Conservation (phyloP, 1,139 yeast species). For the Blastobotrys serpentis region DNA sequence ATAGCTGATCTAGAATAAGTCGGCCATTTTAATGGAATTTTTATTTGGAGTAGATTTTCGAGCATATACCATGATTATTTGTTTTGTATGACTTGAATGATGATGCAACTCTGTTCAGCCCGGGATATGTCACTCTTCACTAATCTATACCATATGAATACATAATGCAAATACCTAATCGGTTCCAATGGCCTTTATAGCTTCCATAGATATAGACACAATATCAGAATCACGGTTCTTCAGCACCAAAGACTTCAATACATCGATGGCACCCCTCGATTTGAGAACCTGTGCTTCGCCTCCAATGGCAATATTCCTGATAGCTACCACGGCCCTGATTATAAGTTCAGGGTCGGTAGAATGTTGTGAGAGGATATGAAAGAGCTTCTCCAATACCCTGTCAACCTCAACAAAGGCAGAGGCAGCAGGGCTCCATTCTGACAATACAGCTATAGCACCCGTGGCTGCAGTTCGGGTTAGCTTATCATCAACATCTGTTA, state of each 20-base stretch:
- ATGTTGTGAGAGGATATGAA: constrained; percentile 22
- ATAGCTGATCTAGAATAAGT: no score
- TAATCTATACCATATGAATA: background rate
- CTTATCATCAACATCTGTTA: constrained; percentile 37
- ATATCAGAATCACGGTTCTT: constrained; percentile 10
- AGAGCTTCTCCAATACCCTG: constrained; percentile 25
- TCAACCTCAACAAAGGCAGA: constrained; percentile 26
- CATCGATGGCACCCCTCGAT: constrained; percentile 4
- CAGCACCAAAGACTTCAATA: constrained; percentile 2
- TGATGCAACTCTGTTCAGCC: no score
- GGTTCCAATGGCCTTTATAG: background rate
- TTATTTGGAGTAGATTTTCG: no score
- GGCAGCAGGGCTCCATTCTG: constrained; percentile 40
- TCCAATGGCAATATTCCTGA: constrained; percentile 17
- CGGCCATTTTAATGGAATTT: no score
- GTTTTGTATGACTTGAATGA: no score
- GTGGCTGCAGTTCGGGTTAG: constrained; percentile 41
- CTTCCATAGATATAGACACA: constrained; percentile 9
- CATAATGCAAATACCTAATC: background rate
- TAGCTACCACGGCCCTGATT: constrained; percentile 24
- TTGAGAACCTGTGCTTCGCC: constrained; percentile 7
- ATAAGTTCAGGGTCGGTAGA: constrained; percentile 29
- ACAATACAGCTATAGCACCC: constrained; percentile 42
- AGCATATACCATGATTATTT: no score
- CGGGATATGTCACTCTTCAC: background rate